Base-by-base conservation (phyloP, 768 basidiomycete species). In the Imleria badia region DNA sequence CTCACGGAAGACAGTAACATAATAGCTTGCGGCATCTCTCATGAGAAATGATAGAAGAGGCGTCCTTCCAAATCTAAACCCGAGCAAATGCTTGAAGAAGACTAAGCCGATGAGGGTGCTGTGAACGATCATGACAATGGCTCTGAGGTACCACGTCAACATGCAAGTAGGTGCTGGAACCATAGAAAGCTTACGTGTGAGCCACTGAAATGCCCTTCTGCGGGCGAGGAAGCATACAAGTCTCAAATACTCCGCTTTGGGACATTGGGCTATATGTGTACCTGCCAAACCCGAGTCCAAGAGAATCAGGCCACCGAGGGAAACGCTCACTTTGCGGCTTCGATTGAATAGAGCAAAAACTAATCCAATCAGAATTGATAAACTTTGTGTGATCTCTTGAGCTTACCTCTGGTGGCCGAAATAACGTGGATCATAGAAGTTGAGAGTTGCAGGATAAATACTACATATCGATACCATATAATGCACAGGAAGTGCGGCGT, bases 11-110 rank as follows among this genome's bases (percentile, higher is more conserved):
- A 79, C 55, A 4, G 75, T 43, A 31, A 75, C 41, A 61, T 76
- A 79, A 2, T 76, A 75, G 68, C 75, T 74, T 3, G 74, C 72
- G 8, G 79, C 75, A 61, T 81, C 80, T n/a, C 74, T 72, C 60
- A 77, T 67, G 14, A 81, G 65, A 42, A 80, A 57, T 6, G 68
- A 54, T 13, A 78, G 56, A 8, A 80, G 60, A 0, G 76, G 78
- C 2, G 73, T 70, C 45, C 76, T 71, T 26, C 74, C 76, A 1
- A 62, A 62, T 39, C 72, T 73, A 9, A 70, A 51, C 3, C 72
- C 68, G 19, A 59, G 26, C 2, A 71, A 45, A 55, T 75, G 76
- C 54, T 77, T 78, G 39, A 64, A 66, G 2, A 68, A 13, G 1
- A 76, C 75, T 38, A 79, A 65, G n/a, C 54, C 59, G 30, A 80